phyloP scores from a whole-genome alignment of 371 early-diverging fungal genomes.

The Apophysomyces trapeziformis region DNA sequence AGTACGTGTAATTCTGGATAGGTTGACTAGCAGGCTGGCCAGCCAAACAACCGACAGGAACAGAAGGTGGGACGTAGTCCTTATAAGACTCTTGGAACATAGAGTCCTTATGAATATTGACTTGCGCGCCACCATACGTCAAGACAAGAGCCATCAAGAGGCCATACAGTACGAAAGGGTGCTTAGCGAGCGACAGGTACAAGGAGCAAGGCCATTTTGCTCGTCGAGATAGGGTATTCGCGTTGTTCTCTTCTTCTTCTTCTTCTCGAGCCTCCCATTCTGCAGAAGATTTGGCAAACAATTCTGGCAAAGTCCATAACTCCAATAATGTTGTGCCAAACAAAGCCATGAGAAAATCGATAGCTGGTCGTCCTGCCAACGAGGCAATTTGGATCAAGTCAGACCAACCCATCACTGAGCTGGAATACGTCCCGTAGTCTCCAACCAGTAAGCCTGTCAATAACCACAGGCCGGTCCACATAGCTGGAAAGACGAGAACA shows the following conservation, averaged over 20 bases:
- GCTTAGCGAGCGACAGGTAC: conserved; percentile 1
- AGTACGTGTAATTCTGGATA: conserved; percentile 24
- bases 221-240: background rate
- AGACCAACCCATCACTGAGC: conserved; percentile 28
- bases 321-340: conserved; percentile 34
- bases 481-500: conserved; percentile 30
- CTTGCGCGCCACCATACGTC: conserved; percentile 30
- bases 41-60: conserved; percentile 42
- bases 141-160: conserved; percentile 16
- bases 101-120: conserved; percentile 30
- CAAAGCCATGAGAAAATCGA: conserved; percentile 36
- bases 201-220: background rate
- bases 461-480: conserved; percentile 37
- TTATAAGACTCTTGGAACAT: conserved; percentile 37
- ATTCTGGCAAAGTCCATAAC: conserved; percentile 4
- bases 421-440: conserved; percentile 29
- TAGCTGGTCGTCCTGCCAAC: conserved; percentile 31
- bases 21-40: conserved; percentile 26
- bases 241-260: background rate
- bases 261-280: conserved; percentile 4
- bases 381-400: conserved; percentile 34
- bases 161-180: conserved; percentile 20
- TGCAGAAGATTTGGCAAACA: conserved; percentile 2
- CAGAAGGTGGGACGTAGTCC: conserved; percentile 30
- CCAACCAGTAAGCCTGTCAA: conserved; percentile 19